Conservation (phyloP, 2,329 filamentous ascomycete species). For the Alternaria arborescens region DNA sequence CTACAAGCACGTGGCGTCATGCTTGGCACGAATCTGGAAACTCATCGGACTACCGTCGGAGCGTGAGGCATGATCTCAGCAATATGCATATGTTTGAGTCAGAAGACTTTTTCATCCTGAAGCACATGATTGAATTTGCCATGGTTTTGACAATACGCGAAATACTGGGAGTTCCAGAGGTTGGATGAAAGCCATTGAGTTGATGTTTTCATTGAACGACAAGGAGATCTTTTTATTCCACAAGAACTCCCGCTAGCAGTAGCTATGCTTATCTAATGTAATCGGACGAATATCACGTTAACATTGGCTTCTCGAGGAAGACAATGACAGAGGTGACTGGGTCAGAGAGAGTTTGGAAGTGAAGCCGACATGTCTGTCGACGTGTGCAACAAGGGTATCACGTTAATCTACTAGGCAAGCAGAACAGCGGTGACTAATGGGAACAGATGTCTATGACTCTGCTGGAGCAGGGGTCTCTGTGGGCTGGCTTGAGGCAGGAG, state of each 20-base stretch:
- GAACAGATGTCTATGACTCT: constrained; percentile 13
- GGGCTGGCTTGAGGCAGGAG: constrained; percentile 5
- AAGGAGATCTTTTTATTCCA: constrained; percentile 12
- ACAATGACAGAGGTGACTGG: constrained; percentile 50
- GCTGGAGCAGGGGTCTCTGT: constrained; percentile 22
- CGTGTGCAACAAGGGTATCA: constrained; percentile 35
- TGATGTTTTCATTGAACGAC: constrained; percentile 7
- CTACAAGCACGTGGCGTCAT: background rate
- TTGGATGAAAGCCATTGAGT: background rate
- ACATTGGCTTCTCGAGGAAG: constrained; percentile 23
- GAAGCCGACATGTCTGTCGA: constrained; percentile 22
- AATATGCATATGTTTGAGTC: background rate
- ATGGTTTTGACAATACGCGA: background rate
- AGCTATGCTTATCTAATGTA: constrained; percentile 9
- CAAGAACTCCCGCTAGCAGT: constrained; percentile 9
- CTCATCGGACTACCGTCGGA: background rate
- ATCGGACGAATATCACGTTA: constrained; percentile 46
- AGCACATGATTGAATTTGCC: background rate
- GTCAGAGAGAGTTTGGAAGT: constrained; percentile 42
- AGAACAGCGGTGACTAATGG: constrained; percentile 49
- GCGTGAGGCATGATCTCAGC: background rate
- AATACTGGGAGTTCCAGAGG: background rate
- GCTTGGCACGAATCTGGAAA: background rate
- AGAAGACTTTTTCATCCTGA: background rate
- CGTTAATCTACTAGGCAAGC: constrained; percentile 41